A percentile compares a stretch with the other conserved stretches of the same genome.
Evolutionary conservation across 129 eudicot genomes (phyloP).

Genomic region (Ambrosia trifida): DNA sequence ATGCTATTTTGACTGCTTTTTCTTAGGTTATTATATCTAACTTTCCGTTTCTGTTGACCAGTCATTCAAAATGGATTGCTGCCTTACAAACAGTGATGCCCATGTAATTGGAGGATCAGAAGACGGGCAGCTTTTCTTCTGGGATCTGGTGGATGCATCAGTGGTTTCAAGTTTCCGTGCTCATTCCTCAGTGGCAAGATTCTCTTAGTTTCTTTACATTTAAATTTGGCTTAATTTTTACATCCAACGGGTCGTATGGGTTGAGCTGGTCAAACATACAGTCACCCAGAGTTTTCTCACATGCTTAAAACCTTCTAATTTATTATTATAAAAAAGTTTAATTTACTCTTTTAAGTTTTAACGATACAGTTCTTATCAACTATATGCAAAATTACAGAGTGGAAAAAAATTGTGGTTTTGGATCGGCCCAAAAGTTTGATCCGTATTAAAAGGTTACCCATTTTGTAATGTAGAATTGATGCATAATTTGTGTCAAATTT

Average conservation of each 20-base stretch:
- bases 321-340: neutral
- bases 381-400: neutral
- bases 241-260: neutral
- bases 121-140: conserved; percentile 84
- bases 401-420: neutral
- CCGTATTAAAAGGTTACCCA: neutral
- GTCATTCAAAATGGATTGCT: conserved; percentile 97
- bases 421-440: neutral
- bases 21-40: conserved; percentile 10
- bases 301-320: neutral
- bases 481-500: neutral
- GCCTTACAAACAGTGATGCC: conserved; percentile 87
- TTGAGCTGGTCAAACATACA: neutral
- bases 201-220: conserved; percentile 1
- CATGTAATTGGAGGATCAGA: conserved; percentile 94
- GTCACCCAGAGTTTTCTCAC: neutral
- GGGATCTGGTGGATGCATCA: conserved; percentile 97
- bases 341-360: neutral
- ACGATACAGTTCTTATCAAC: neutral
- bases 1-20: conserved; percentile 4
- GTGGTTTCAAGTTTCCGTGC: conserved; percentile 87
- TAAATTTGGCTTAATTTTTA: neutral
- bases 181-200: conserved; percentile 83
- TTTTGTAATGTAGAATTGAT: neutral
- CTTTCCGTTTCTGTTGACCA: conserved; percentile 31